Percentiles rank a stretch among this genome's conserved stretches.
Evolutionary conservation across 352 stramenopile genomes (phyloP).

Genomic region (Phytophthora megakarya): DNA sequence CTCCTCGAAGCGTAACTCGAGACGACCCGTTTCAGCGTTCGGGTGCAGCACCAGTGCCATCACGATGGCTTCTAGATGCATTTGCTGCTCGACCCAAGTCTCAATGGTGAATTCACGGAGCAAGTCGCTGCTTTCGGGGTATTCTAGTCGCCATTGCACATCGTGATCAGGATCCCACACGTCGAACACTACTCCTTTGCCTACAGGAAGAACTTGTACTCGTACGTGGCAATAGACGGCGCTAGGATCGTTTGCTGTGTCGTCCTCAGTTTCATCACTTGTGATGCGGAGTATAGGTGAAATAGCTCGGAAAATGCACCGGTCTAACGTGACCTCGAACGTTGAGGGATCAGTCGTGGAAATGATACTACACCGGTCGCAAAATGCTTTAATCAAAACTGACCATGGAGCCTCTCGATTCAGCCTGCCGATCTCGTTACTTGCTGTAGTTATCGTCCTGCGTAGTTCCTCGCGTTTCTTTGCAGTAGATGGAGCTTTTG

Average conservation of each 20-base stretch:
- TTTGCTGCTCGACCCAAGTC: slow-evolving; percentile 57
- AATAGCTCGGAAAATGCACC: slow-evolving; percentile 47
- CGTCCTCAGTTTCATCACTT: slow-evolving; percentile 26
- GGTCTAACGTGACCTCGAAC: slow-evolving; percentile 38
- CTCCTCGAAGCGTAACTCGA: slow-evolving; percentile 61
- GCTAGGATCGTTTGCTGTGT: slow-evolving; percentile 15
- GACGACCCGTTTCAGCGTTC: slow-evolving; percentile 24
- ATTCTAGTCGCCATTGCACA: slow-evolving; percentile 39
- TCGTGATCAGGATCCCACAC: slow-evolving; percentile 41
- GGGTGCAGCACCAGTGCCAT: slow-evolving; percentile 54
- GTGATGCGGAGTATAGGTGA: slow-evolving; percentile 45
- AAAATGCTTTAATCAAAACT: slow-evolving; percentile 39
- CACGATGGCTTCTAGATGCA: slow-evolving; percentile 62
- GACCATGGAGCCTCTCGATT: slow-evolving; percentile 41
- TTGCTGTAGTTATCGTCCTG: slow-evolving; percentile 14
- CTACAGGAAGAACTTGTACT: slow-evolving; percentile 30
- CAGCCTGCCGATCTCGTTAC: slow-evolving; percentile 30
- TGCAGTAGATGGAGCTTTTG: slow-evolving; percentile 15
- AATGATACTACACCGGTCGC: slow-evolving; percentile 36
- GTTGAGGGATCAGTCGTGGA: not conserved
- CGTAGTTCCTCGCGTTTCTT: slow-evolving; percentile 37
- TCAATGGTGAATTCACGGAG: slow-evolving; percentile 62
- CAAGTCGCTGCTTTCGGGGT: slow-evolving; percentile 58
- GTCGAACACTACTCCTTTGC: slow-evolving; percentile 39
- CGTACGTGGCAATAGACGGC: slow-evolving; percentile 51